These are phyloP conservation scores for Scopulariopsis brevicaulis DNA, from an alignment of 2,329 filamentous ascomycete species.

Conservation along the genomic window DNA sequence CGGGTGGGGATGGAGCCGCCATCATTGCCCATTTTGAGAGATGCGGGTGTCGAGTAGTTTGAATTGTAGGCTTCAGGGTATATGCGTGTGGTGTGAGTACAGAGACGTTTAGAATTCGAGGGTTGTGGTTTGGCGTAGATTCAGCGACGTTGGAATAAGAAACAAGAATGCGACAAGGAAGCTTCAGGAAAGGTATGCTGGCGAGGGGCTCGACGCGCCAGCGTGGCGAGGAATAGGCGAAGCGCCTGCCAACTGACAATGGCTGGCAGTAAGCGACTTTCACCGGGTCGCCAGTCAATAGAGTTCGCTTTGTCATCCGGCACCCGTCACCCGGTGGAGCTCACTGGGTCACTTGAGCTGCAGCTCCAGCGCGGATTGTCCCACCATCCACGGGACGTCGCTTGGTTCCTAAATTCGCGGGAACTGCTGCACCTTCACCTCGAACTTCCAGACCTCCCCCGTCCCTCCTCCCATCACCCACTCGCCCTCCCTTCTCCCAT, in stretches of 20 bases:
- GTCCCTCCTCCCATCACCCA: background rate
- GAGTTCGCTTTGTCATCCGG: background rate
- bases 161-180: no score
- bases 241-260: background rate
- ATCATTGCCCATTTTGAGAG: constrained; percentile 80
- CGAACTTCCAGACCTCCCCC: background rate
- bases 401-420: background rate
- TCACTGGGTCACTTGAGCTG: background rate
- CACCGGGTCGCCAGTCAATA: background rate
- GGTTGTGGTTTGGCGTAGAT: no score
- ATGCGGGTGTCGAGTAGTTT: background rate
- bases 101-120: no score
- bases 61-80: background rate
- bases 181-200: no score
- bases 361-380: background rate
- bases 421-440: background rate
- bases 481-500: background rate
- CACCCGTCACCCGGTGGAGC: background rate
- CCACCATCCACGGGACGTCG: background rate
- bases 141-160: no score
- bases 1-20: constrained; percentile 93
- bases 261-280: background rate
- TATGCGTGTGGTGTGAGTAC: no score
- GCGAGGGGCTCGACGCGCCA: no score
- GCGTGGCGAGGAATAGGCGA: no score